phyloP scores from a whole-genome alignment of 2,329 filamentous ascomycete genomes.

The Phaeosphaeria sp. region DNA sequence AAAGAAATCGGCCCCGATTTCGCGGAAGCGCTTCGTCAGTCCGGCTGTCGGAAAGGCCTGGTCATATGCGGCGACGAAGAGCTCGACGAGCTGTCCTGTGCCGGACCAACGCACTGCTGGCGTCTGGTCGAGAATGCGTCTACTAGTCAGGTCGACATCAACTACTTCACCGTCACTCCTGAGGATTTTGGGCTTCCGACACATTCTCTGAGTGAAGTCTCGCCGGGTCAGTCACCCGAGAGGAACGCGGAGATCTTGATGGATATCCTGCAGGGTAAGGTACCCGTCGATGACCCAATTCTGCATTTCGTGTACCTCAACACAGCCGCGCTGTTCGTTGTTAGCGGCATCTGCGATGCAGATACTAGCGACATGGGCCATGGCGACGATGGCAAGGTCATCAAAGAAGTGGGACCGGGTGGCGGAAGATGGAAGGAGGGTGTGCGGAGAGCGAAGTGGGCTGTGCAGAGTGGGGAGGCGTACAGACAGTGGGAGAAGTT shows the following conservation, averaged over 20 bases:
- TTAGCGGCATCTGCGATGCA: conserved; percentile 84
- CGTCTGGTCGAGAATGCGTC: conserved; percentile 64
- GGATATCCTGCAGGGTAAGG: conserved; percentile 74
- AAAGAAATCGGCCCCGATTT: conserved; percentile 88
- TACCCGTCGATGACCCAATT: conserved; percentile 80
- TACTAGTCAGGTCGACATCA: conserved; percentile 62
- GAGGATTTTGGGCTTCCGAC: conserved; percentile 83
- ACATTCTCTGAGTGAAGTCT: conserved; percentile 79
- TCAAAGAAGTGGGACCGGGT: conserved; percentile 82
- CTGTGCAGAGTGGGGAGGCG: conserved; percentile 85
- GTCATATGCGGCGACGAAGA: conserved; percentile 94
- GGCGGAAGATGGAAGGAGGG: conserved; percentile 95
- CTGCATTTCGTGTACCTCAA: conserved; percentile 95
- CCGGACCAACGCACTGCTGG: conserved; percentile 90
- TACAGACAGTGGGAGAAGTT: conserved; percentile 82
- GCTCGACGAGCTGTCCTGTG: conserved; percentile 93
- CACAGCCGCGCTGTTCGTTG: conserved; percentile 84
- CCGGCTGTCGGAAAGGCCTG: conserved; percentile 81
- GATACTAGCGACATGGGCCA: conserved; percentile 79
- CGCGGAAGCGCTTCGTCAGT: conserved; percentile 78
- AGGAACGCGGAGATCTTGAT: conserved; percentile 88
- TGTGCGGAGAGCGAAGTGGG: conserved; percentile 84
- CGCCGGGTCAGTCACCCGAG: conserved; percentile 80
- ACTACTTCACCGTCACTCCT: conserved; percentile 79
- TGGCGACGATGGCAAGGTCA: conserved; percentile 80